phyloP scores from a whole-genome alignment of 495 filamentous ascomycete species.

The Neurospora sp. region DNA sequence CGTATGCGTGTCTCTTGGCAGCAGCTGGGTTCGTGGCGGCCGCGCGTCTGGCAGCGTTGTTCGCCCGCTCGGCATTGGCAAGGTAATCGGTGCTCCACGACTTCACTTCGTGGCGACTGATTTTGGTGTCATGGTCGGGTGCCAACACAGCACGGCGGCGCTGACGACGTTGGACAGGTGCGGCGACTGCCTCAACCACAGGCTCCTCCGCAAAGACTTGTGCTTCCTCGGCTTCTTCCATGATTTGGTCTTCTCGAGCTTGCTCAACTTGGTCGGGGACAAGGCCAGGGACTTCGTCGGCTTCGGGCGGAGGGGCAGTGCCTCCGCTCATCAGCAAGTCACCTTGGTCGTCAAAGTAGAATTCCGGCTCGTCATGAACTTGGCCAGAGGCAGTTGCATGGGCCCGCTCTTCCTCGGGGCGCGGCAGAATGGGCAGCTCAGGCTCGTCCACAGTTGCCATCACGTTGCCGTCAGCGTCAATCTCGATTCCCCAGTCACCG shows the following conservation, averaged over 20 bases:
- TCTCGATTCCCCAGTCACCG: slow-evolving; percentile 31
- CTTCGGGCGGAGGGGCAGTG: background rate
- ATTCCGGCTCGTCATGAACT: slow-evolving; percentile 1
- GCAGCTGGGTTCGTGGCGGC: slow-evolving; percentile 8
- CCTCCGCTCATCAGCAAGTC: slow-evolving; percentile 14
- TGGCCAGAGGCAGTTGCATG: background rate
- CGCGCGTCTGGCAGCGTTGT: slow-evolving; percentile 16
- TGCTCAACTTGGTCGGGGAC: slow-evolving; percentile 5
- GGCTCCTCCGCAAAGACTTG: slow-evolving; percentile 1
- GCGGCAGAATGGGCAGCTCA: slow-evolving; percentile 27
- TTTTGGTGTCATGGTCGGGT: slow-evolving; percentile 33
- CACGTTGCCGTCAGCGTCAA: slow-evolving; percentile 33
- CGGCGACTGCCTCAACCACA: slow-evolving; percentile 11
- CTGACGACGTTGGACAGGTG: slow-evolving; percentile 17
- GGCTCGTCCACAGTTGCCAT: slow-evolving; percentile 20
- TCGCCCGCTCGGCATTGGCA: slow-evolving; percentile 38
- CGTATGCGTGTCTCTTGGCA: slow-evolving; percentile 37
- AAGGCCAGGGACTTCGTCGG: slow-evolving; percentile 4
- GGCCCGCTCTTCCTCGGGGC: background rate
- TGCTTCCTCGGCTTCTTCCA: slow-evolving; percentile 2
- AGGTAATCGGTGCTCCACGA: slow-evolving; percentile 53
- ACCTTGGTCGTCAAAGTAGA: slow-evolving; percentile 8
- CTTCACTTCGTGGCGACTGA: slow-evolving; percentile 46
- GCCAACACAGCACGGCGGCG: slow-evolving; percentile 16
- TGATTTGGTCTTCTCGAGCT: background rate